Evolutionary conservation across 352 stramenopile genomes (phyloP).

Genomic region (Phytophthora megakarya): DNA sequence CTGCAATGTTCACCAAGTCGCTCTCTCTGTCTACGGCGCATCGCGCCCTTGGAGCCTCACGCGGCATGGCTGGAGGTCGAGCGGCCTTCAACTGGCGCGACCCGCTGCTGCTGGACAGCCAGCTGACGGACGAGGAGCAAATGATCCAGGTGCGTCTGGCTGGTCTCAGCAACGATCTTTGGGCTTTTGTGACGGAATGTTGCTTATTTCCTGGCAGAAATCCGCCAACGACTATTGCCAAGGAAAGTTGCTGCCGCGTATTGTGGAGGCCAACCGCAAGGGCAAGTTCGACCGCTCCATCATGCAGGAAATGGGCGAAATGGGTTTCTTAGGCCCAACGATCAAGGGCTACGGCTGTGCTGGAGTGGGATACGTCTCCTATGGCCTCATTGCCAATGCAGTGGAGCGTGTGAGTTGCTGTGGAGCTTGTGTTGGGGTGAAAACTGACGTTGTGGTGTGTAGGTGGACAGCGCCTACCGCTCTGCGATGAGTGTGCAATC

Average conservation of each 20-base stretch:
- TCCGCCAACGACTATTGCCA: conserved; percentile 94
- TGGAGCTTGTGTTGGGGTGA: not conserved
- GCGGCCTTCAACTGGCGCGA: conserved; percentile 83
- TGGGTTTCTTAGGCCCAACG: conserved; percentile 95
- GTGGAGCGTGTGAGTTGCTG: conserved; percentile 81
- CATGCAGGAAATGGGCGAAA: conserved; percentile 94
- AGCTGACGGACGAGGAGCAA: conserved; percentile 91
- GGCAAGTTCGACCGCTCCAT: conserved; percentile 94
- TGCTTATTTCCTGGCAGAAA: conserved; percentile 61
- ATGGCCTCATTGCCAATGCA: conserved; percentile 96
- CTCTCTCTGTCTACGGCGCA: conserved; percentile 23
- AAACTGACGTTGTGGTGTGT: not conserved
- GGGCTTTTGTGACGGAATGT: conserved; percentile 7
- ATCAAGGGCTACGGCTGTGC: conserved; percentile 95
- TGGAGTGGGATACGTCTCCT: conserved; percentile 95
- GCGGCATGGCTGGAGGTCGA: conserved; percentile 54
- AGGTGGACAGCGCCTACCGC: conserved; percentile 96
- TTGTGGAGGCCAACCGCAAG: conserved; percentile 94
- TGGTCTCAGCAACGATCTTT: conserved; percentile 1
- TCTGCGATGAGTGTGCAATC: conserved; percentile 98
- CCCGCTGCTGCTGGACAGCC: conserved; percentile 69
- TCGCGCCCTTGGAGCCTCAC: conserved; percentile 34
- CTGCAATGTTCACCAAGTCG: conserved; percentile 38
- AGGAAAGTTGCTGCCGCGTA: conserved; percentile 92
- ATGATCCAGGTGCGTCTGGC: conserved; percentile 82